Conservation (phyloP, 2,329 filamentous ascomycete species). For the Cytospora paraplurivora region DNA sequence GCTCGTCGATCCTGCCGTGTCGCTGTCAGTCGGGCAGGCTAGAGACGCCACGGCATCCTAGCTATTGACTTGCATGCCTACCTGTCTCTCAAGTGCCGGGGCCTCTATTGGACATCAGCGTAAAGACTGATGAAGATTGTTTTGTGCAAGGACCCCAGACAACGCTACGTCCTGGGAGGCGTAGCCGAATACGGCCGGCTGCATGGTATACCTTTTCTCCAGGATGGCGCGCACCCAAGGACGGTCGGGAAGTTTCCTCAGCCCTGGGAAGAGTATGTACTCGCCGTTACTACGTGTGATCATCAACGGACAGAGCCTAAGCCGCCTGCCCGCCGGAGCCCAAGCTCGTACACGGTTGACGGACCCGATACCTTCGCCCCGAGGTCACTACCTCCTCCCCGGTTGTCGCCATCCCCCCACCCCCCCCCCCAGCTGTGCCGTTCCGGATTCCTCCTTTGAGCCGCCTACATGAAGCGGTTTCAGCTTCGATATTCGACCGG, state of each 20-base stretch:
- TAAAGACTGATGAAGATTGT: not conserved
- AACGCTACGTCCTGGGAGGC: not conserved
- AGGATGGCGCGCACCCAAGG: not conserved
- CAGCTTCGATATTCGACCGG: constrained; percentile 15
- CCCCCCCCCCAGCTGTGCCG: constrained; percentile 11
- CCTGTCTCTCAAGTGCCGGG: not conserved
- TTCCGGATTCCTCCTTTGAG: constrained; percentile 13
- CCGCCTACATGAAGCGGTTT: constrained; percentile 20
- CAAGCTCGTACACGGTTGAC: not conserved
- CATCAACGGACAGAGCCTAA: not conserved
- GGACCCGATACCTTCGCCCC: constrained; percentile 2
- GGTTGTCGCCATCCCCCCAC: not conserved
- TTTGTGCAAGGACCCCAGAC: not conserved
- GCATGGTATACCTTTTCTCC: not conserved
- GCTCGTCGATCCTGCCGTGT: constrained; percentile 8
- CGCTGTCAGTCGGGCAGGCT: constrained; percentile 4
- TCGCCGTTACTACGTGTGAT: not conserved
- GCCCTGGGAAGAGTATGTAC: not conserved
- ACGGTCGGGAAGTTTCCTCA: constrained; percentile 1
- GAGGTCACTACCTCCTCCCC: not conserved
- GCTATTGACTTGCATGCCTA: not conserved
- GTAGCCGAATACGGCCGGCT: not conserved
- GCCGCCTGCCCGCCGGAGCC: not conserved
- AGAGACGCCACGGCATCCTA: not conserved
- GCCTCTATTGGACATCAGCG: not conserved